Base-by-base conservation (phyloP, 1,139 yeast species). In the Lodderomyces pseudojiufengensis region DNA sequence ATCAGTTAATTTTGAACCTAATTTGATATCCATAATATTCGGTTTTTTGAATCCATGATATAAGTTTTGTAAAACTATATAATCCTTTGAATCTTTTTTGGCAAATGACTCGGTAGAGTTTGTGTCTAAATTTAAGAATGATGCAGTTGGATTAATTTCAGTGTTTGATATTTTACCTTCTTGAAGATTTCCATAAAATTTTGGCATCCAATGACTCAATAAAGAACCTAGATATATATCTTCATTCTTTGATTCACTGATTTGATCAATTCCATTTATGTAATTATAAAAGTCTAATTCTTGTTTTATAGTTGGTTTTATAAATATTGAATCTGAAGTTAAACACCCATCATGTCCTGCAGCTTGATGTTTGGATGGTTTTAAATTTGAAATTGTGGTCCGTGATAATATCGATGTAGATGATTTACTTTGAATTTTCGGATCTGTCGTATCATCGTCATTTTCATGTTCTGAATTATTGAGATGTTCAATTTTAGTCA, bases 261-360 rank as follows among this genome's bases (percentile, higher is more conserved):
- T 44, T 31, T 59, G 60, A 4, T 31, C 33, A 4, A 25, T 22
- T 16, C 11, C 12, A 11, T 16, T 6, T 9, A 66, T 55, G 27
- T 57, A 45, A 9, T 67, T 61, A 54, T 92, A 92, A 55, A 92
- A 92, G 11, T 73, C 78, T 23, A 83, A 59, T 57, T 92, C 98
- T 46, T 76, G 79, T 18, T 58, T 59, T 0, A 61, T 55, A 0
- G 92, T 69, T 0, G 81, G 78, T 57, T 92, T 92, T 40, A 85
- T 76, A 49, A 88, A 83, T 16, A 90, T 59, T 9, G 75, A 60
- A 2, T 56, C 61, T 29, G 49, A 63, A 28, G 80, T 75, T 44
- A 87, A 51, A 9, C 84, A 75, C 0, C 96, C 97, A 11, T 72
- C 84, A 52, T 92, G 98, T 9, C 98, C 98, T 0, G 97, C 98